phyloP scores from a whole-genome alignment of 257 asterid genomes.

The Ophiorrhiza pumila region DNA sequence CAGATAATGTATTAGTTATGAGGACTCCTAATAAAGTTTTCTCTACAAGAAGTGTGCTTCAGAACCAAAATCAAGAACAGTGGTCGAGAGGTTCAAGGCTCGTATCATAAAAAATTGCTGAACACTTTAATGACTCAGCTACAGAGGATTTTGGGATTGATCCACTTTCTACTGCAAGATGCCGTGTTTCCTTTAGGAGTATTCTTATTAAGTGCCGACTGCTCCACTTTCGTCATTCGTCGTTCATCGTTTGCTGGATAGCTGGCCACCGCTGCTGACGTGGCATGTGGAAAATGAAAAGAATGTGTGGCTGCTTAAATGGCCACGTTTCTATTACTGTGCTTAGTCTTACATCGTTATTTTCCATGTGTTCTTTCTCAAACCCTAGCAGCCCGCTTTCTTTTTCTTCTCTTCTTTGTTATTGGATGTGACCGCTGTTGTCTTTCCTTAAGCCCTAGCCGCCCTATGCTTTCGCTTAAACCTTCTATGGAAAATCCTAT shows the following conservation, averaged over 20 bases:
- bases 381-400: no score
- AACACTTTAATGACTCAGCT: conserved; percentile 48
- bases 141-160: conserved; percentile 39
- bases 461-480: conserved; percentile 6
- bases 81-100: conserved; percentile 56
- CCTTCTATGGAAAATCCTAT: no score
- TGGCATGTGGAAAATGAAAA: no score
- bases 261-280: no score
- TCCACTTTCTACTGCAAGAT: conserved; percentile 65
- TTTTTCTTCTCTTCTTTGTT: background rate
- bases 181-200: conserved; percentile 46
- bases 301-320: no score
- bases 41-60: no score
- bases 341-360: no score
- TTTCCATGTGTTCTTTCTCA: no score
- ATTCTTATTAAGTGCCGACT: conserved; percentile 47
- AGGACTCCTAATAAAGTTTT: conserved; percentile 60
- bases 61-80: conserved; percentile 56
- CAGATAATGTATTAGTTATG: conserved; percentile 68
- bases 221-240: conserved; percentile 4
- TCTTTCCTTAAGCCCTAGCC: no score
- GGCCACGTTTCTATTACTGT: no score
- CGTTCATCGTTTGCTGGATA: no score
- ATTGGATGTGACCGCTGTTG: background rate
- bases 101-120: conserved; percentile 45